Evolutionary conservation across 2,329 filamentous ascomycete species (phyloP), one percentile per base, ranked within the genome.

Genomic region (Verticillium tricorpus): DNA sequence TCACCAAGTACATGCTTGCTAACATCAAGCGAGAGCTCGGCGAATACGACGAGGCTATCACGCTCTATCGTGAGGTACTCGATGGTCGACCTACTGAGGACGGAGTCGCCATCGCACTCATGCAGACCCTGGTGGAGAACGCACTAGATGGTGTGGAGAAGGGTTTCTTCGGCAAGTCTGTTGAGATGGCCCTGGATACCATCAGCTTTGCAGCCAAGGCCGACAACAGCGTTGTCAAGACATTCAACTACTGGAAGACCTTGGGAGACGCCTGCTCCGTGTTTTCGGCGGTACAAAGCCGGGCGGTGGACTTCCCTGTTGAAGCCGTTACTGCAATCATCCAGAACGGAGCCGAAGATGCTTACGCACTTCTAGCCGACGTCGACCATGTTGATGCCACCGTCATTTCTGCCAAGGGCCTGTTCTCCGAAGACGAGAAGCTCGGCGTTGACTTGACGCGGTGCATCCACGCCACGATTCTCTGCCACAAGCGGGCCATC

Each of bases 181-280:
- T 89, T 3, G 83, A 89, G 64, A 85, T 90, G 63, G 91, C 92
- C 3, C 78, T 77, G 15, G 83, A 89, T 61, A 88, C 89, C 0
- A 85, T 99, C 59, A 73, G 83, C 12, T 87, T 90, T 61, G 91
- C 92, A 0, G 78, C 79, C 5, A 77, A 79, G 5, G 85, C 93
- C 40, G 83, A 83, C 1, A 78, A 82, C 37, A 80, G 82, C 54
- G 85, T 89, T 56, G 78, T 85, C 5, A 82, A 89, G 59, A 89
- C 91, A 0, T 97, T 98, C 78, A 99, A 98, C 72, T 84, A 97
- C 60, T 99, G 96, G 95, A 98, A 96, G 74, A 87, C 90, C 6
- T 82, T 97, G 8, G 95, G 89, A 5, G 95, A 98, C 77, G 91
- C 93, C 5, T 96, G 91, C 73, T 88, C 91, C 1, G 77, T 97